These are phyloP conservation scores for Plantago ovata DNA, from an alignment of 257 asterid species.

Conservation along the genomic window DNA sequence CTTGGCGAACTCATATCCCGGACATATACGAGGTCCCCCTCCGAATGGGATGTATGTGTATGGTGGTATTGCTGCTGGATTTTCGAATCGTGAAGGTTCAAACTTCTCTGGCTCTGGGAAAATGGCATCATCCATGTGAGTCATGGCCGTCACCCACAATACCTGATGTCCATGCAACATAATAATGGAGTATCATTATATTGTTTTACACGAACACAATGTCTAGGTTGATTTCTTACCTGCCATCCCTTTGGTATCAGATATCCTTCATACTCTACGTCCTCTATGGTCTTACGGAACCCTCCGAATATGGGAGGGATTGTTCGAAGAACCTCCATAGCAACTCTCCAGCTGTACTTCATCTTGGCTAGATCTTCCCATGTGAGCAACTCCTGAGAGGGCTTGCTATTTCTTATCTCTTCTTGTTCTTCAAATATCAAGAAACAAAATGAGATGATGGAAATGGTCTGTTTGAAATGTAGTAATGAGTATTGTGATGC, in stretches of 20 bases:
- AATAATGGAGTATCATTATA: not conserved
- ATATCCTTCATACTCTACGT: conserved; percentile 56
- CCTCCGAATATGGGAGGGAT: conserved; percentile 67
- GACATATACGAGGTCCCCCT: conserved; percentile 71
- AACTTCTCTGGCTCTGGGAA: conserved; percentile 44
- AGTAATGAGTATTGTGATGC: no score
- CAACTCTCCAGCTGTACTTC: conserved; percentile 77
- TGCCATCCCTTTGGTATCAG: conserved; percentile 79
- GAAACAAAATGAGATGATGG: not conserved
- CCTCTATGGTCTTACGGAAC: conserved; percentile 51
- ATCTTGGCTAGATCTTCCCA: conserved; percentile 75
- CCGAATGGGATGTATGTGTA: conserved; percentile 48
- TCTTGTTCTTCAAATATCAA: conserved; percentile 48
- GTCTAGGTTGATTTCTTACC: conserved; percentile 30
- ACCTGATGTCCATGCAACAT: conserved; percentile 27
- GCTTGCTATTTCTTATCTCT: conserved; percentile 39
- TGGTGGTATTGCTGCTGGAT: conserved; percentile 44
- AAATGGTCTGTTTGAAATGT: not conserved
- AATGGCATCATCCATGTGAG: conserved; percentile 55
- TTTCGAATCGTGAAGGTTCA: not conserved
- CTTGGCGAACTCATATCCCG: conserved; percentile 73
- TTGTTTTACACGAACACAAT: not conserved
- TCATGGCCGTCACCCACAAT: conserved; percentile 58
- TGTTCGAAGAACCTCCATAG: conserved; percentile 57
- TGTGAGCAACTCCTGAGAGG: conserved; percentile 35